Conservation (phyloP, 441 rosid genomes). For the Aquilaria agallochum region DNA sequence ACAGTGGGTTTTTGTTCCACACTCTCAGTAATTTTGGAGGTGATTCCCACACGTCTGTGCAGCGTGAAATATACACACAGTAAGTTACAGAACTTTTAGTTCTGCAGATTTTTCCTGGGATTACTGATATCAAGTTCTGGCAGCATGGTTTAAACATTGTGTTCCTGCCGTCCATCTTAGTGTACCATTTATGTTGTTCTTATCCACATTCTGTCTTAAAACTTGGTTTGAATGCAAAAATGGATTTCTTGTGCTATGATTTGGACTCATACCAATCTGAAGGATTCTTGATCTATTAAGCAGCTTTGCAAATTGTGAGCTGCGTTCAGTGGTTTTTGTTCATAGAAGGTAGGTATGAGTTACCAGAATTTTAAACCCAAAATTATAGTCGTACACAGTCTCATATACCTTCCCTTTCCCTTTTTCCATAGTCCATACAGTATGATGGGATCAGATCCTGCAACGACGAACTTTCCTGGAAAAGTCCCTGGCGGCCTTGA, state of each 20-base stretch:
- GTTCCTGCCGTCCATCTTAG: too few species aligned
- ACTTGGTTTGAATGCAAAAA: too few species aligned
- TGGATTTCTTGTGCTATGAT: too few species aligned
- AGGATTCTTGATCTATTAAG: conserved; percentile 2
- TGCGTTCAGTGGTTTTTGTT: conserved; percentile 67
- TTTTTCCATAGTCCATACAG: conserved; percentile 32
- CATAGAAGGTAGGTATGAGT: conserved; percentile 51
- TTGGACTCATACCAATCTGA: too few species aligned
- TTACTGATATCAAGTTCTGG: too few species aligned
- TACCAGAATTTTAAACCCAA: not conserved
- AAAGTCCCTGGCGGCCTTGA: conserved; percentile 58
- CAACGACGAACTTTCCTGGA: conserved; percentile 62
- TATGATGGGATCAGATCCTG: conserved; percentile 47
- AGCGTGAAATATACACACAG: conserved; percentile 56
- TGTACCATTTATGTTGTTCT: too few species aligned
- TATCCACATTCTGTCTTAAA: too few species aligned
- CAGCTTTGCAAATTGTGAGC: conserved; percentile 83
- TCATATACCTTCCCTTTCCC: not conserved
- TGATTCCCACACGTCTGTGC: conserved; percentile 46
- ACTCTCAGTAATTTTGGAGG: conserved; percentile 51
- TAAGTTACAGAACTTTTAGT: conserved; percentile 27
- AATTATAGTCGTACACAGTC: too few species aligned
- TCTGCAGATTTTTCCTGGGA: too few species aligned
- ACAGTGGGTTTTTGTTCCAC: conserved; percentile 69
- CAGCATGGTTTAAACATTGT: too few species aligned